phyloP scores from a whole-genome alignment of 2,329 filamentous ascomycete genomes.

The Cryphonectria radicalis region DNA sequence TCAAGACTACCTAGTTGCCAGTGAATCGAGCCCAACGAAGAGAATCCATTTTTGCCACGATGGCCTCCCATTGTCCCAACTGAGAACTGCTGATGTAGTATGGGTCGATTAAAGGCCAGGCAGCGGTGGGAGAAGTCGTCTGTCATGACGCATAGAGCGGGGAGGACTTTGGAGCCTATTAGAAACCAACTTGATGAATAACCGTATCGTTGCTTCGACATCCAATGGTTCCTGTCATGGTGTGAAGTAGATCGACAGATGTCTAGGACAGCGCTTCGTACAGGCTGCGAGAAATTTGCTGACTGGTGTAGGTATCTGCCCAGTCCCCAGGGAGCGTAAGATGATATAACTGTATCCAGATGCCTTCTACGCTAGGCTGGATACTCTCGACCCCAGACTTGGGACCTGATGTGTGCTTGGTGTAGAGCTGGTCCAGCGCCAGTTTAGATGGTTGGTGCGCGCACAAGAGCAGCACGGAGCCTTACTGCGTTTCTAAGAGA shows the following conservation, averaged over 20 bases:
- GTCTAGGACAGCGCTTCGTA: not conserved
- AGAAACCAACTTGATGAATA: conserved; percentile 25
- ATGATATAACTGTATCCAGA: not conserved
- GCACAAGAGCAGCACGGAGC: not conserved
- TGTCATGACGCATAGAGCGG: conserved; percentile 24
- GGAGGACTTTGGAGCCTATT: conserved; percentile 17
- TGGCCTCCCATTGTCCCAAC: not conserved
- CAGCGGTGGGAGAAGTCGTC: conserved; percentile 20
- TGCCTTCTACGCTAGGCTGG: not conserved
- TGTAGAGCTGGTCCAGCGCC: not conserved
- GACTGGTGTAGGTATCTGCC: not conserved
- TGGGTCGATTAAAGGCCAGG: conserved; percentile 35
- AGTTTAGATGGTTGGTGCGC: not conserved
- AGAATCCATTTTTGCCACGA: conserved; percentile 15
- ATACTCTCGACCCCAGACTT: not conserved
- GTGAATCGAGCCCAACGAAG: conserved; percentile 5
- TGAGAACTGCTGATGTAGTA: not conserved
- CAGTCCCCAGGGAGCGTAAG: not conserved
- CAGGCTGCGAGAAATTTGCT: not conserved
- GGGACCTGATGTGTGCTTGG: not conserved
- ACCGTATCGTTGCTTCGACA: not conserved
- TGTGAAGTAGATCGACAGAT: not conserved
- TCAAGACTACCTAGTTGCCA: conserved; percentile 16
- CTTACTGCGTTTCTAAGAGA: not conserved
- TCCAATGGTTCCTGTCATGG: not conserved